A percentile compares a stretch with the other conserved stretches of the same genome.
phyloP scores from a whole-genome alignment of 768 basidiomycete genomes.

The Pholiota microspora region DNA sequence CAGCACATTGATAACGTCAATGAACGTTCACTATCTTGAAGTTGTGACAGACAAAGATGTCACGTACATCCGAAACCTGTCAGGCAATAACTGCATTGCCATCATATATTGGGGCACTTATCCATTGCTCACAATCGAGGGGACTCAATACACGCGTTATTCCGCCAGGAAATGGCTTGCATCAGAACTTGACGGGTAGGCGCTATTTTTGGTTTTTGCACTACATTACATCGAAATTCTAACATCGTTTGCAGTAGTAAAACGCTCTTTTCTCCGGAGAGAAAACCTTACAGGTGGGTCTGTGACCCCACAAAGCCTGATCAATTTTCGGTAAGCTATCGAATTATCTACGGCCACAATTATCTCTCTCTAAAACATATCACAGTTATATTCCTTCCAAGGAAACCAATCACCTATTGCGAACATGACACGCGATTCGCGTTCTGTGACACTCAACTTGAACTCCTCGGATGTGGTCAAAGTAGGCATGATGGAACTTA shows the following conservation, averaged over 20 bases:
- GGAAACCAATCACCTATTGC: neutral
- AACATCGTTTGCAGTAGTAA: neutral
- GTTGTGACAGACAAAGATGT: conserved; percentile 5
- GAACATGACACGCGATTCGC: neutral
- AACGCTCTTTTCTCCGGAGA: neutral
- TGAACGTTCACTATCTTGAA: conserved; percentile 1
- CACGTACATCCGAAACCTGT: conserved; percentile 11
- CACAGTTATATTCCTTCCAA: neutral
- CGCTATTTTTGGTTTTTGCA: neutral
- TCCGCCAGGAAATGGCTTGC: conserved; percentile 5
- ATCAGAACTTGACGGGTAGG: conserved; percentile 5
- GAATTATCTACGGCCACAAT: neutral
- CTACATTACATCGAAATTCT: neutral
- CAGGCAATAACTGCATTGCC: conserved; percentile 3
- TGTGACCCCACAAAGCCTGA: neutral
- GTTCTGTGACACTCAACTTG: neutral
- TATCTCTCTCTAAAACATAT: neutral
- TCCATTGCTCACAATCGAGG: conserved; percentile 1
- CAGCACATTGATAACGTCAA: conserved; percentile 4
- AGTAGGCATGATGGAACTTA: neutral
- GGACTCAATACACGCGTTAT: neutral
- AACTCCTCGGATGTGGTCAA: neutral
- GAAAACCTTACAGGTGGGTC: conserved; percentile 3
- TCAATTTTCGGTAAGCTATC: neutral
- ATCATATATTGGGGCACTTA: conserved; percentile 7